A percentile compares a stretch with the other conserved stretches of the same genome.
Conservation (phyloP, 345 rosid genomes). For the Punica granatum region DNA sequence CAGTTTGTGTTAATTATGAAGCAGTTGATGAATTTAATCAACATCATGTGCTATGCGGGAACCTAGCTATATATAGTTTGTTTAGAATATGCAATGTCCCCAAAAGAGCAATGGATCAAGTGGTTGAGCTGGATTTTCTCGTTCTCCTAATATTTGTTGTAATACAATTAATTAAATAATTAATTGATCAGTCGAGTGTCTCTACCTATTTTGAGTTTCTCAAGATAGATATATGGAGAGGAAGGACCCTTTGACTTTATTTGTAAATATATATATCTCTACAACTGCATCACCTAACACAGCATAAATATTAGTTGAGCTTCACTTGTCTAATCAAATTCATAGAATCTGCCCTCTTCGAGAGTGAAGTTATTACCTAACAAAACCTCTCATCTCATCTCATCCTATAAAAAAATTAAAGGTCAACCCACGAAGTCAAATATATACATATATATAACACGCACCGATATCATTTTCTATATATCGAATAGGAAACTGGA, state of each 20-base stretch:
- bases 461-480: too few species aligned
- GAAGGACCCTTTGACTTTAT: not conserved
- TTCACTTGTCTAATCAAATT: not conserved
- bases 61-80: too few species aligned
- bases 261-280: too few species aligned
- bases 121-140: too few species aligned
- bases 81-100: too few species aligned
- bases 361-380: not conserved
- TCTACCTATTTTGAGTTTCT: not conserved
- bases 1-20: too few species aligned
- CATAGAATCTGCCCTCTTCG: not conserved
- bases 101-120: too few species aligned
- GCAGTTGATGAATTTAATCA: too few species aligned
- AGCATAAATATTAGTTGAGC: not conserved
- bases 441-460: not conserved
- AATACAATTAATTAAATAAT: not conserved
- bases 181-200: too few species aligned
- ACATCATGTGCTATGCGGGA: too few species aligned
- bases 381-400: not conserved
- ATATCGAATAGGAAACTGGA: too few species aligned
- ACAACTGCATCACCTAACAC: conserved; percentile 3
- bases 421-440: not conserved
- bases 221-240: not conserved
- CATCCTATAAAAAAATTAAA: not conserved
- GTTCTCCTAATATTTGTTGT: too few species aligned